Evolutionary conservation across 352 stramenopile species (phyloP), one percentile per base, ranked within the genome.

Genomic region (Aphanomyces astaci): DNA sequence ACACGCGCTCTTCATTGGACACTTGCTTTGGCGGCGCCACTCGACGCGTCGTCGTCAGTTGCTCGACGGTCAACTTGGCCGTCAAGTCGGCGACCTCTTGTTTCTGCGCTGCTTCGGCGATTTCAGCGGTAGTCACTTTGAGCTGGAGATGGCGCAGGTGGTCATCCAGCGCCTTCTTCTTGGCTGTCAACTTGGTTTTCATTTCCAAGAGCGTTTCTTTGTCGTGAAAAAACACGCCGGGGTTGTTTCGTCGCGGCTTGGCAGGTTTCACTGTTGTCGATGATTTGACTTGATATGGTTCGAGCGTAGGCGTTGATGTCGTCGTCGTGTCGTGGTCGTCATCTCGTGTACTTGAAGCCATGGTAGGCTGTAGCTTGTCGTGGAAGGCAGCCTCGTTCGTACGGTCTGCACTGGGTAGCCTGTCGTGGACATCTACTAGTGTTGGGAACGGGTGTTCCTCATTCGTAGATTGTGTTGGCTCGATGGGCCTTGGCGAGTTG

Each of bases 151-250:
- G 25, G 5, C 11, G 9, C 24, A 57, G 62, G 13, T 68, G 27
- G 22, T 46, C 33, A 22, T 10, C 31, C 2, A 68, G 43, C 4
- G 62, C 33, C 9, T 11, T 17, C 40, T 59, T 68, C 9, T 13
- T 59, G 19, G 62, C 62, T n/a, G 22, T 45, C 19, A 68, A 27
- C 15, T 56, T 43, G 2, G 30, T 17, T 10, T 59, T 60, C 32
- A 68, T 68, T 17, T 68, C 62, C 5, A 46, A 7, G 4, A 68
- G 62, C 22, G 49, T 31, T 60, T 68, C 62, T 1, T 52, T 51
- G 43, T 68, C 62, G 24, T 59, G 49, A n/a, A 59, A 68, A 31
- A 68, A 68, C 10, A 53, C 5, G 30, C 25, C 19, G 19, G 24
- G 46, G 43, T 68, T 49, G 22, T 10, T 17, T 24, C 28, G 22